These are phyloP conservation scores for Teunomyces kruisii DNA, from an alignment of 805 yeast genomes.

Conservation along the genomic window DNA sequence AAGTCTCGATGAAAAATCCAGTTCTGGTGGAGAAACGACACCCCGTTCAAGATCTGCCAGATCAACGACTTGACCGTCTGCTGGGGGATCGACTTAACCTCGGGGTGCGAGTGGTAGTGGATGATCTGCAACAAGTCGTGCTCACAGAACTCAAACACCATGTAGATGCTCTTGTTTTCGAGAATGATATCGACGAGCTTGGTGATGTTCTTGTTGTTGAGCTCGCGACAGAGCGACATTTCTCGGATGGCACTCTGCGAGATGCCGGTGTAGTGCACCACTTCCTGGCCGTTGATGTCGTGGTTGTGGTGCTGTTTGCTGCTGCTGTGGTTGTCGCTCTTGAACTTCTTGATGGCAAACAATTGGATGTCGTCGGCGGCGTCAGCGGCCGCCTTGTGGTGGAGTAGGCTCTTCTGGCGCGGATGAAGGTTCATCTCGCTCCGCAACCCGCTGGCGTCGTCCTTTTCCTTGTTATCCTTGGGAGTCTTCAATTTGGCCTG, in stretches of 20 bases:
- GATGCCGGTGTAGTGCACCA: slow-evolving; percentile 87
- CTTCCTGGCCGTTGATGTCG: slow-evolving; percentile 74
- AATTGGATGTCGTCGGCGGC: slow-evolving; percentile 26
- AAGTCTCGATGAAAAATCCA: slow-evolving; percentile 96
- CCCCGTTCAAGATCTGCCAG: slow-evolving; percentile 93
- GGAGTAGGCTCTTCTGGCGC: background rate
- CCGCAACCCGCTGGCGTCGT: background rate
- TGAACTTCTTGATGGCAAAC: slow-evolving; percentile 93
- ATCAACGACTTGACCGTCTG: slow-evolving; percentile 76
- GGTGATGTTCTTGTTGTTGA: slow-evolving; percentile 77
- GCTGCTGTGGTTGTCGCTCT: slow-evolving; percentile 62
- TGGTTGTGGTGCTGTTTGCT: slow-evolving; percentile 33
- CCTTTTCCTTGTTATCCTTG: slow-evolving; percentile 4
- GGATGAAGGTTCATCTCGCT: slow-evolving; percentile 2
- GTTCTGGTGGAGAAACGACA: slow-evolving; percentile 86
- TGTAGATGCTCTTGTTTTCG: slow-evolving; percentile 86
- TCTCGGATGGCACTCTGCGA: slow-evolving; percentile 96
- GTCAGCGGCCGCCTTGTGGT: slow-evolving; percentile 6
- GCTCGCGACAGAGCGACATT: slow-evolving; percentile 90
- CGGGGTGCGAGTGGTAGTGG: slow-evolving; percentile 92
- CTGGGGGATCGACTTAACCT: slow-evolving; percentile 73
- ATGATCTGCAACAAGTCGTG: slow-evolving; percentile 93
- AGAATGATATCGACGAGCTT: slow-evolving; percentile 77
- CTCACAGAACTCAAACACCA: slow-evolving; percentile 96
- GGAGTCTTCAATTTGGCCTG: slow-evolving; percentile 63